Evolutionary conservation across 2,329 filamentous ascomycete genomes (phyloP), one percentile per base, ranked within the genome.

Genomic region (Aspergillus persii): DNA sequence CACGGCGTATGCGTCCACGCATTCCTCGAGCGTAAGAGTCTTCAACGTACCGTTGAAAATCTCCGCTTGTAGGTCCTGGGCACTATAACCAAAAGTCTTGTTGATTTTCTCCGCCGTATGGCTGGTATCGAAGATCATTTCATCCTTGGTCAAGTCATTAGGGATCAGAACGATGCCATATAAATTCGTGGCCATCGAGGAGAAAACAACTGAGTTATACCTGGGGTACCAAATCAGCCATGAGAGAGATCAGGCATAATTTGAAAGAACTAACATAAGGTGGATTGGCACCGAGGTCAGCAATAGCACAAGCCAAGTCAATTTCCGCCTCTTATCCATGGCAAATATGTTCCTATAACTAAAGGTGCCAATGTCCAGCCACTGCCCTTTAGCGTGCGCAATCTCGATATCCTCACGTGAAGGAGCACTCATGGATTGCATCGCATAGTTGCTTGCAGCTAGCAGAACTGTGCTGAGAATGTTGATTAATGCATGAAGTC

Each of bases 391-490:
- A 0, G 61, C 53, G 68, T 86, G 83, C 0, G 81, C 81, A 12
- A 61, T 63, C 51, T 85, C 78, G 9, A 85, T 67, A 46, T 85
- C 81, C 8, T 66, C 59, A 27, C 83, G 70, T 0, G 79, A 84
- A 0, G 83, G 83, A 0, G 82, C 76, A 11, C 71, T 77, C 11
- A 86, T 68, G 23, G 79, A 73, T 60, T 85, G 83, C 79, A 84
- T 83, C 57, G 75, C 78, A 59, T 81, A 83, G 64, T 82, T 83
- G 44, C 77, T 80, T 4, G 79, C 79, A 1, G 75, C 74, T 0
- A 84, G 72, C 15, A 83, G 58, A 1, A 76, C 56, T 0, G 80
- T 82, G 31, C 77, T 76, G 33, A 83, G 68, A 1, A 74, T 57
- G 68, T 84, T 84, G 65, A 85, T 79, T 2, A 76, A 57, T 29